Evolutionary conservation across 495 filamentous ascomycete genomes (phyloP), one percentile per base, ranked within the genome.

Genomic region (Penicillium waksmanii): DNA sequence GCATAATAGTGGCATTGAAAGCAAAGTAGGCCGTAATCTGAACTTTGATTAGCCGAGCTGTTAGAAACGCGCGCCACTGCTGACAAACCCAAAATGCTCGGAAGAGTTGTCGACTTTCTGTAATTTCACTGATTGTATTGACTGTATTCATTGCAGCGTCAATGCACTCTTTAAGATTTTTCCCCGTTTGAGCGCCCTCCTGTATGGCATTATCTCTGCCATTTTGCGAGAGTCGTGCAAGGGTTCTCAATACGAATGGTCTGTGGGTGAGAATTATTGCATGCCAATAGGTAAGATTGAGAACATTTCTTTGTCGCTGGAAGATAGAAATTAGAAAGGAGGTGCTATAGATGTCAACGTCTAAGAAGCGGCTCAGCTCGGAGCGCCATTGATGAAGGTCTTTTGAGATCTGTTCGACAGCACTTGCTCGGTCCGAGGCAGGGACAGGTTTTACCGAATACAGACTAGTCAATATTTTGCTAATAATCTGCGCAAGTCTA

Each of bases 221-320:
- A 13, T 12, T 19, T 19, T 19, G 42, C 15, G 42, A 44, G n/a
- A 44, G 42, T n/a, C 17, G 42, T 19, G 42, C 15, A 19, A 55
- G 36, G 17, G 11, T 53, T 17, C 31, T 53, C 31, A 53, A 25
- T 23, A 53, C 34, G 33, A 43, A 55, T 9, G 53, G 53, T 17
- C 38, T 40, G 27, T 55, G 53, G 5, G 42, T 55, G 12, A 55
- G 53, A 34, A 55, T 55, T 1, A 55, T 55, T 11, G 53, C 42
- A n/a, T 55, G 53, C 53, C 36, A 46, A 34, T 55, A 55, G 15
- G 53, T 46, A 3, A 55, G 38, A 55, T 55, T 55, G 5, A 55
- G 53, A 34, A 55, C 53, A 46, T 55, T 55, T 19, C 27, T 21
- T 35, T 55, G 53, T 33, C 53, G 53, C 40, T 55, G 53, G 31